phyloP scores from a whole-genome alignment of 1,284 basidiomycete genomes.

The Volvariella volvacea region DNA sequence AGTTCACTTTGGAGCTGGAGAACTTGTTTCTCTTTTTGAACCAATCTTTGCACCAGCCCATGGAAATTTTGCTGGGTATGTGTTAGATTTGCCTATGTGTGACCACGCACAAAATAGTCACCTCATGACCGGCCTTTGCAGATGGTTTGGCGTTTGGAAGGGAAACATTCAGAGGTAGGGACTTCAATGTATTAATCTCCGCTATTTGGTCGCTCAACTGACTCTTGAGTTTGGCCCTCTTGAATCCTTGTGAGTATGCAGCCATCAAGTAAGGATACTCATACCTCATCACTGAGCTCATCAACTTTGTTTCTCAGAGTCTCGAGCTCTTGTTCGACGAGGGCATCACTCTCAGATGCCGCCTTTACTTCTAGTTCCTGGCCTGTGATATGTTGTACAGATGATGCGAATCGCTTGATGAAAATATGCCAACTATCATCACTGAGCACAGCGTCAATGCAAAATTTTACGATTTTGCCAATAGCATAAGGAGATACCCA shows the following conservation, averaged over 20 bases:
- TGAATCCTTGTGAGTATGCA: constrained; percentile 1
- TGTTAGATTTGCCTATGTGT: not conserved
- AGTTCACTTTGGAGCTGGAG: constrained; percentile 68
- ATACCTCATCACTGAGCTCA: constrained; percentile 60
- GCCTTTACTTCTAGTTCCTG: constrained; percentile 50
- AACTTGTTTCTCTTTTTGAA: constrained; percentile 83
- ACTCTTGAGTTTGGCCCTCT: constrained; percentile 48
- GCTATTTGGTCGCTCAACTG: constrained; percentile 55
- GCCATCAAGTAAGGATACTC: constrained; percentile 10
- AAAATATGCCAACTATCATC: constrained; percentile 61
- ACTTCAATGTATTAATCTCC: constrained; percentile 60
- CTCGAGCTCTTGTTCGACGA: constrained; percentile 59
- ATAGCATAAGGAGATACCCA: constrained; percentile 23
- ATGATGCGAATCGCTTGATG: constrained; percentile 53
- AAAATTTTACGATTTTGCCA: too few species aligned
- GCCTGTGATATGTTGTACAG: constrained; percentile 66
- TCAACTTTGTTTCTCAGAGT: constrained; percentile 51
- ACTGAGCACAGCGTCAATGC: constrained; percentile 29
- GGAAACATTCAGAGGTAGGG: constrained; percentile 37
- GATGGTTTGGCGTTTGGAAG: constrained; percentile 24
- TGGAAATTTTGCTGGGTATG: constrained; percentile 47
- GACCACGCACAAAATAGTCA: constrained; percentile 13
- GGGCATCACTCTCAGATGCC: constrained; percentile 33
- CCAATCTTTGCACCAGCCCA: constrained; percentile 76
- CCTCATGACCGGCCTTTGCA: constrained; percentile 49